phyloP scores from a whole-genome alignment of 2,329 filamentous ascomycete genomes.

The Pseudocercospora eumusae region DNA sequence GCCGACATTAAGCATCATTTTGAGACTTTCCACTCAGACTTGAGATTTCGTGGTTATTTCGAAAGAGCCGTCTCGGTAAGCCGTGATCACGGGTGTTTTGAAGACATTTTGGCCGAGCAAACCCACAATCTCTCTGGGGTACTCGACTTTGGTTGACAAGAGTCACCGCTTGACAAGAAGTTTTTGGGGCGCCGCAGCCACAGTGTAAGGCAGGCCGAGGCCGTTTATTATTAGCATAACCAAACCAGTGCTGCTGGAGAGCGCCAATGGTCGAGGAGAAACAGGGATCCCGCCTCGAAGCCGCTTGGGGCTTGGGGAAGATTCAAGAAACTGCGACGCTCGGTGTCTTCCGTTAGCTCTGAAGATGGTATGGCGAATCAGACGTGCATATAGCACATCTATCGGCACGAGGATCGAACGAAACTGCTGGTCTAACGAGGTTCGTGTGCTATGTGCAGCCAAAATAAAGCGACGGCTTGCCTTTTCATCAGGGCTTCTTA shows the following conservation, averaged over 20 bases:
- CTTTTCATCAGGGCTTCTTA: not conserved
- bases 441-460: not conserved
- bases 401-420: not conserved
- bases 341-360: not conserved
- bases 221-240: no score
- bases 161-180: not conserved
- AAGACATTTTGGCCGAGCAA: not conserved
- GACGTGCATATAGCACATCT: not conserved
- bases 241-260: not conserved
- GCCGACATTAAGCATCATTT: slow-evolving; percentile 6
- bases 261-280: not conserved
- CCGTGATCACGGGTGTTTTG: not conserved
- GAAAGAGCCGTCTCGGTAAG: not conserved
- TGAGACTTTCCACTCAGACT: not conserved
- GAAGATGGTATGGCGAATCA: not conserved
- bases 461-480: not conserved
- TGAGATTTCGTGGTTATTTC: not conserved
- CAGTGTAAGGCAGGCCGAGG: not conserved
- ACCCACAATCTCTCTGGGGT: not conserved
- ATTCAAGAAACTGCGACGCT: not conserved
- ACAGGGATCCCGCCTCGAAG: not conserved
- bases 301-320: not conserved
- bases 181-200: slow-evolving; percentile 2
- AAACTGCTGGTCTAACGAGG: not conserved
- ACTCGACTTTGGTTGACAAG: not conserved